phyloP scores from a whole-genome alignment of 1,284 basidiomycete species.

The Ustilago vetiveriae region DNA sequence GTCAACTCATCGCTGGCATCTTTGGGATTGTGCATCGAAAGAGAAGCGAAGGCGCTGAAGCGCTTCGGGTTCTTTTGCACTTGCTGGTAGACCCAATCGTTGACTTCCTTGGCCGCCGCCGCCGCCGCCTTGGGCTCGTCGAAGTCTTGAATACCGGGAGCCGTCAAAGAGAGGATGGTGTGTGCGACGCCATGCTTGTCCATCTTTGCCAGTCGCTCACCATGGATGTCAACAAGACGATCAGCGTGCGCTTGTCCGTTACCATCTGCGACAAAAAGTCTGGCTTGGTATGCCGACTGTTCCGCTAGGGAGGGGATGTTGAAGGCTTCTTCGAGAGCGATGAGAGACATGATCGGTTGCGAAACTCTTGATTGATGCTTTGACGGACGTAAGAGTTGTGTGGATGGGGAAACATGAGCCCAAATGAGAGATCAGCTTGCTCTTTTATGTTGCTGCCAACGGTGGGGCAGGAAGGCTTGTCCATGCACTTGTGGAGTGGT shows the following conservation, averaged over 20 bases:
- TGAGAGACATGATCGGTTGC: constrained; percentile 27
- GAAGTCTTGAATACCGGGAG: constrained; percentile 61
- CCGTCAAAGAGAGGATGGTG: constrained; percentile 59
- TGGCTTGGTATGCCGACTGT: constrained; percentile 48
- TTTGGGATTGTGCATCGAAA: constrained; percentile 66
- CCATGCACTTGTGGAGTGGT: no score
- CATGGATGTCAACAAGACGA: constrained; percentile 54
- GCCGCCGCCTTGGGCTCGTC: constrained; percentile 56
- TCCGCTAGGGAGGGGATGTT: constrained; percentile 44
- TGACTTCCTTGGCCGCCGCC: constrained; percentile 50
- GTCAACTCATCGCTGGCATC: constrained; percentile 63
- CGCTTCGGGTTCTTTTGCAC: constrained; percentile 60
- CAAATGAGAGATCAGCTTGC: no score
- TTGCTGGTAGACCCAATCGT: constrained; percentile 58
- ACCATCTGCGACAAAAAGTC: constrained; percentile 46
- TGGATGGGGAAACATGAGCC: no score
- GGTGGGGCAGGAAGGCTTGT: no score
- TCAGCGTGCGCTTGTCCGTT: constrained; percentile 46
- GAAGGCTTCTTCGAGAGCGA: constrained; percentile 50
- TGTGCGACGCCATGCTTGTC: constrained; percentile 56
- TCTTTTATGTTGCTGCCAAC: no score
- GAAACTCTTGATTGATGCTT: no score
- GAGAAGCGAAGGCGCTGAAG: constrained; percentile 65
- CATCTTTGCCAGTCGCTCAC: constrained; percentile 59
- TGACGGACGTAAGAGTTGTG: no score